Conservation (phyloP, 129 eudicot genomes). For the Centella asiatica region DNA sequence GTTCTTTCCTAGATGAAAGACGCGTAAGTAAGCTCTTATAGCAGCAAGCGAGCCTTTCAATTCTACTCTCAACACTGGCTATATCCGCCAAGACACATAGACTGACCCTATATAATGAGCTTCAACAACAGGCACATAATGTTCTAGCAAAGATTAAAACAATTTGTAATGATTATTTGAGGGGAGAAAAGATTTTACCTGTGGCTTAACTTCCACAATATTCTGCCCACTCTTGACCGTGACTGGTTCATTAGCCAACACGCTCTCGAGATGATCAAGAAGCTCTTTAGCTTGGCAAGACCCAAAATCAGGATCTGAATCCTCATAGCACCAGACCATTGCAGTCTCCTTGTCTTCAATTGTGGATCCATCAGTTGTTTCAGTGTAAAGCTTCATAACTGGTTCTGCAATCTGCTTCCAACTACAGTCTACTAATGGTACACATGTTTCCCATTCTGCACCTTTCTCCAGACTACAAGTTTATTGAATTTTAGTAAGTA, state of each 20-base stretch:
- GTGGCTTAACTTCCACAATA: constrained; percentile 80
- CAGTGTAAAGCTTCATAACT: constrained; percentile 69
- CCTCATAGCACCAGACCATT: constrained; percentile 74
- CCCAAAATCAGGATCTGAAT: constrained; percentile 89
- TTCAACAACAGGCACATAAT: not conserved
- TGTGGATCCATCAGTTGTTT: constrained; percentile 82
- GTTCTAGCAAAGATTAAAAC: not conserved
- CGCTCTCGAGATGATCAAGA: constrained; percentile 77
- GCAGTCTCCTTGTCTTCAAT: constrained; percentile 75
- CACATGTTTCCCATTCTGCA: constrained; percentile 73
- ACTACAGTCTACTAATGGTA: constrained; percentile 53
- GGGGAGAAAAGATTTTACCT: constrained; percentile 31
- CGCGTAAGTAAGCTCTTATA: not conserved
- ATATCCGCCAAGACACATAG: not conserved
- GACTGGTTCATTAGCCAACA: constrained; percentile 78
- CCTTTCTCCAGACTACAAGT: constrained; percentile 41
- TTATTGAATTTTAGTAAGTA: not conserved
- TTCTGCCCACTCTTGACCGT: constrained; percentile 70
- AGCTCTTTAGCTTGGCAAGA: constrained; percentile 88
- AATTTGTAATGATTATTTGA: not conserved
- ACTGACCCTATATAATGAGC: not conserved
- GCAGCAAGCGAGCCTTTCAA: not conserved
- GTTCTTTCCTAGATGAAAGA: not conserved
- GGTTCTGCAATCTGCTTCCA: constrained; percentile 91
- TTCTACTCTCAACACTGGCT: not conserved